A percentile compares a stretch with the other conserved stretches of the same genome.
These are phyloP conservation scores for Trichoderma sp. DNA, from an alignment of 2,329 filamentous ascomycete species.

Conservation along the genomic window DNA sequence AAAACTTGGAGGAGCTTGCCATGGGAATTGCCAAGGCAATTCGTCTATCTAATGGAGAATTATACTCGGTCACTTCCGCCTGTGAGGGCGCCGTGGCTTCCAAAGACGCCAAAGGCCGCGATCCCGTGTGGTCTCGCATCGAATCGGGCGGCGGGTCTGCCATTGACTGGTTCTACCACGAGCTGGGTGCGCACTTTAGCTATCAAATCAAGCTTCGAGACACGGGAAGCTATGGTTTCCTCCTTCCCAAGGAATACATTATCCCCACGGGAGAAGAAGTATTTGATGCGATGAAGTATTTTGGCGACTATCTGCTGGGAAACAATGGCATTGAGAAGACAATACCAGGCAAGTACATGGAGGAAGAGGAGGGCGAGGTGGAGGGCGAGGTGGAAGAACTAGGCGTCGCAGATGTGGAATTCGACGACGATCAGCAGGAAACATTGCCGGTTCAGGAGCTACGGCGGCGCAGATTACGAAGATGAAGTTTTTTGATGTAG, in stretches of 20 bases:
- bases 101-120: conserved; percentile 29
- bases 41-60: conserved; percentile 73
- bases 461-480: conserved; percentile 34
- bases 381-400: not conserved
- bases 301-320: conserved; percentile 76
- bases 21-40: conserved; percentile 88
- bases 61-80: conserved; percentile 77
- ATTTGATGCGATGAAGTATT: conserved; percentile 78
- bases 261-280: conserved; percentile 87
- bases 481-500: conserved; percentile 27
- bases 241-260: conserved; percentile 84
- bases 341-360: conserved; percentile 30
- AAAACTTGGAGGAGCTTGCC: conserved; percentile 89
- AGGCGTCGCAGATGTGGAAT: conserved; percentile 24
- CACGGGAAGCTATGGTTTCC: conserved; percentile 90
- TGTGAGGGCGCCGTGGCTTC: conserved; percentile 73
- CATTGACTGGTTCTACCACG: conserved; percentile 94
- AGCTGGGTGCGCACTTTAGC: conserved; percentile 76
- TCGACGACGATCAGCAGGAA: conserved; percentile 28
- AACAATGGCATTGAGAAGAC: conserved; percentile 65
- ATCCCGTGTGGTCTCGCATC: conserved; percentile 48
- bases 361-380: not conserved
- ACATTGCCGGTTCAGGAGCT: conserved; percentile 34
- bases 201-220: conserved; percentile 95
- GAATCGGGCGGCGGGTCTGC: conserved; percentile 81